Evolutionary conservation across 2,329 filamentous ascomycete genomes (phyloP), one percentile per base, ranked within the genome.

Genomic region (Ceratocystis cubensis): DNA sequence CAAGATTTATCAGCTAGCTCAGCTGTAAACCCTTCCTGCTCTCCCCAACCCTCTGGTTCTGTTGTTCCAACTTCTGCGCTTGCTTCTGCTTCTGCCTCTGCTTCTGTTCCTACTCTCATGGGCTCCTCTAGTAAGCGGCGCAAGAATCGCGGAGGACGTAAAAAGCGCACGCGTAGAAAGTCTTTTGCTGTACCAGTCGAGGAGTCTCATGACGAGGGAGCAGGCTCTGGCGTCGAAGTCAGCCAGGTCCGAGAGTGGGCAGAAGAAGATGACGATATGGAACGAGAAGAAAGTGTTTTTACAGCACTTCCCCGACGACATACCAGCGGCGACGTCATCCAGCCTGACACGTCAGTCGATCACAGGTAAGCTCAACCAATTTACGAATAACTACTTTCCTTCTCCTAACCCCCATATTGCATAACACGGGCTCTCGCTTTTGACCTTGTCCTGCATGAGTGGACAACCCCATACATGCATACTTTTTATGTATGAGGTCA

Each of bases 91-190:
- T 41, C 33, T 33, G 50, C 56, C 25, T 46, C 63, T 33, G 66
- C 59, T 30, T 67, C 37, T 61, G 67, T 50, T 64, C 66, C 30
- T 48, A 66, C 20, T 57, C 25, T 61, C 37, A 66, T 66, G 37
- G 70, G 67, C 68, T 61, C 69, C 69, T 37, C 71, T 71, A 85
- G 86, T 78, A 89, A 90, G 75, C 73, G 76, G 25, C 66, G 67
- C 73, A 88, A 87, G 73, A 87, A 85, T 71, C 84, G 89, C 57
- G 86, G 84, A 41, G 88, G 88, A 46, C 92, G 87, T 80, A 91
- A 91, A 77, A 88, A 88, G 75, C 85, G 84, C 68, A 77, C 84
- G 69, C 84, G 91, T 70, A 84, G 89, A 69, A 89, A 89, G 77
- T 96, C 91, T 7, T 96, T 96, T 73, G 87, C 88, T 28, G 79